Base-by-base conservation (phyloP, 1,139 yeast genomes). In the Lodderomyces theae region DNA sequence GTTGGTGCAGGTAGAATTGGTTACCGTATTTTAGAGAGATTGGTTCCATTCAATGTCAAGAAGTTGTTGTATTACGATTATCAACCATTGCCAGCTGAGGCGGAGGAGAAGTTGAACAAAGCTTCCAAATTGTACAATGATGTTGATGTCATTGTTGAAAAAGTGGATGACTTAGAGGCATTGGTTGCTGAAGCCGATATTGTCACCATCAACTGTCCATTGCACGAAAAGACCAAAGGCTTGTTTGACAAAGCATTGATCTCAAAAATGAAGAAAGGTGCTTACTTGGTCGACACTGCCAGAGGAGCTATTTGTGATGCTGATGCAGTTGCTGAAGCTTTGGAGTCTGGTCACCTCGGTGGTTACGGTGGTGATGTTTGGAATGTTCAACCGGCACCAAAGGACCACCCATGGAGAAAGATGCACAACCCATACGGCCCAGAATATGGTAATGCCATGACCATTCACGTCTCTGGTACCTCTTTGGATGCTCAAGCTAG, bases 1-100 rank as follows among this genome's bases (percentile, higher is more conserved):
- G 86, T 85, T 48, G 95, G 92, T 44, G 85, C 86, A 33, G 94
- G 95, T 42, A 76, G 94, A 60, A 86, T 86, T 53, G 95, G 94
- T 22, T 81, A 77, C 69, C 74, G 89, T 47, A 85, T 85, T 19
- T 69, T 85, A 57, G 86, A 84, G 61, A 74, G 94, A 58, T 64
- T 85, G 55, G 72, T 77, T 47, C 82, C 94, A 4, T 85, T 86
- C 68, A 80, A 81, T 59, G 86, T 87, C 46, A 80, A 80, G 64
- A 84, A 83, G 58, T 69, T 85, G 53, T 72, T 81, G 45, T 85
- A 85, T 67, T 85, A 70, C 58, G 94, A 85, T 66, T 85, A 85
- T 69, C 92, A 85, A 63, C 74, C 77, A 23, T 72, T 86, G 43
- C 78, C 86, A 28, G 63, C 65, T 23, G 82, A 70, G 23, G 77